Evolutionary conservation across 2,329 filamentous ascomycete genomes (phyloP).

Genomic region (Rugonectria rugulosa): DNA sequence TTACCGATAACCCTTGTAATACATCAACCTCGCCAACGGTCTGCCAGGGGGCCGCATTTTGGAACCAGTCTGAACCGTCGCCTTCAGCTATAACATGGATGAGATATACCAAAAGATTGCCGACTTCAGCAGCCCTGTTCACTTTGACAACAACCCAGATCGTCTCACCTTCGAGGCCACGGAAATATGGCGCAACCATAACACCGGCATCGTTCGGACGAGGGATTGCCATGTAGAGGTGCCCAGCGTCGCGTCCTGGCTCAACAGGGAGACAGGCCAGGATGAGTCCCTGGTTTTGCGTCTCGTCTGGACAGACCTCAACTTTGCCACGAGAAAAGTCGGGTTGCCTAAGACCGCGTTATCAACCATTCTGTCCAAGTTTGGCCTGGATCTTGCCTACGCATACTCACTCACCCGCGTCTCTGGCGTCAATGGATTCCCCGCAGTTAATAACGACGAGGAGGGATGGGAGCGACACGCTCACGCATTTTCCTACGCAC

Average conservation of each 20-base stretch:
- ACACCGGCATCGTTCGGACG: conserved; percentile 27
- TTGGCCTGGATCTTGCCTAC: conserved; percentile 42
- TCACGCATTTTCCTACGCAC: conserved; percentile 47
- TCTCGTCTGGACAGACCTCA: conserved; percentile 39
- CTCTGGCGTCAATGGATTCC: conserved; percentile 43
- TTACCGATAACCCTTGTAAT: too few relatives aligned
- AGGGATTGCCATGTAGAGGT: conserved; percentile 15
- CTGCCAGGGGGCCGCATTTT: too few relatives aligned
- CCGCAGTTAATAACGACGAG: background rate
- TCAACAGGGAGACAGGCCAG: conserved; percentile 27
- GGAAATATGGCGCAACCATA: conserved; percentile 40
- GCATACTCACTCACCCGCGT: conserved; percentile 45
- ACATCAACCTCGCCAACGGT: too few relatives aligned
- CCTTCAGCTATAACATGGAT: conserved; percentile 35
- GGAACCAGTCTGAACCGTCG: background rate
- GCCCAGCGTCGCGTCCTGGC: conserved; percentile 30
- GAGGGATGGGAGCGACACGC: conserved; percentile 26
- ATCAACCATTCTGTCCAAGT: conserved; percentile 34
- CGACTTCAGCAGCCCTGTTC: conserved; percentile 34
- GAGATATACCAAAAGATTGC: conserved; percentile 43
- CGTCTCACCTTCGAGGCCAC: conserved; percentile 35
- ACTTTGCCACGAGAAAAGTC: conserved; percentile 32
- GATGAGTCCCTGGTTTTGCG: conserved; percentile 41
- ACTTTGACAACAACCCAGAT: conserved; percentile 23
- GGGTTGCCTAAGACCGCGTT: conserved; percentile 34